Percentiles rank a stretch among this genome's conserved stretches.
phyloP scores from a whole-genome alignment of 768 basidiomycete species.

The Mycena kentingensis region DNA sequence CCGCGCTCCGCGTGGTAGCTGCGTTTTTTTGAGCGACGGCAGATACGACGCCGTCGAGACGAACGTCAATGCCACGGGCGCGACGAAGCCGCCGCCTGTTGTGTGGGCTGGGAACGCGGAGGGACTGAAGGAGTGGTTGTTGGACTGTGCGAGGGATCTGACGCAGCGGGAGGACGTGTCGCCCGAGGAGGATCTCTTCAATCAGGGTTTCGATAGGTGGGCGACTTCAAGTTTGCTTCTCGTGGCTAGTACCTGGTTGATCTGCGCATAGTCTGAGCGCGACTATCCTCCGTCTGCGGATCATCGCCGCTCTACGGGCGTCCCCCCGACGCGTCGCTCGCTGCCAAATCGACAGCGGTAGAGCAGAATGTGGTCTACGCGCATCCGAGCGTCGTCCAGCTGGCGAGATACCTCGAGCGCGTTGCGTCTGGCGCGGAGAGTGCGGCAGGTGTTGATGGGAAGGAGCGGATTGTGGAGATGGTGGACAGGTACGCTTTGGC shows the following conservation, averaged over 20 bases:
- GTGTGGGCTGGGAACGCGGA: background rate
- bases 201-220: slow-evolving; percentile 16
- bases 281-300: slow-evolving; percentile 1
- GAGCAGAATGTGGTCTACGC: background rate
- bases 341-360: background rate
- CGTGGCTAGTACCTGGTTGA: background rate
- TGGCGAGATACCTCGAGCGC: background rate
- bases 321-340: background rate
- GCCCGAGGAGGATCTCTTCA: background rate
- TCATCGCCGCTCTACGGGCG: background rate
- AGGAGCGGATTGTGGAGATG: background rate
- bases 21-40: background rate
- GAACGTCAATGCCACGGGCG: background rate
- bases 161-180: background rate
- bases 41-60: background rate
- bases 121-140: background rate
- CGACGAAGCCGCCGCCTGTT: background rate
- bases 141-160: background rate
- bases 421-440: background rate
- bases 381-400: background rate
- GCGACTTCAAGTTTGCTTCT: background rate
- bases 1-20: background rate
- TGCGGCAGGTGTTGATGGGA: background rate
- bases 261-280: slow-evolving; percentile 2
- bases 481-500: background rate